Conservation (phyloP, 1,284 basidiomycete species). For the Trichosporon coremiiforme region DNA sequence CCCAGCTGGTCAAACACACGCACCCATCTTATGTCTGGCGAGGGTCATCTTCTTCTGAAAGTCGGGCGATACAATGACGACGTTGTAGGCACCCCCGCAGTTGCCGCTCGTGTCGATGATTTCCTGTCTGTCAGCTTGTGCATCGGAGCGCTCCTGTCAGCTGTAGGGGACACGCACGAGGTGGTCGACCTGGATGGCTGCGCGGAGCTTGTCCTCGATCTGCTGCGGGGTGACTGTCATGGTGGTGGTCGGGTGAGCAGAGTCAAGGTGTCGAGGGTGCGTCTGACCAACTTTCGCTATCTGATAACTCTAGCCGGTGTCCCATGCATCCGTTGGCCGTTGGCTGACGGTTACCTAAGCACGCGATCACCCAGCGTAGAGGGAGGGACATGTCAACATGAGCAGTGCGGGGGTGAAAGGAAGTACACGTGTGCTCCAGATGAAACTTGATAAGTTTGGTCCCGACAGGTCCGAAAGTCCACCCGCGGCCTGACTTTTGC, state of each 20-base stretch:
- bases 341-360: background rate
- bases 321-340: background rate
- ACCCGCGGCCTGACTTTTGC: constrained; percentile 23
- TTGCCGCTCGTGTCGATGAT: constrained; percentile 51
- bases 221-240: constrained; percentile 22
- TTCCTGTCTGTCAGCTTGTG: constrained; percentile 27
- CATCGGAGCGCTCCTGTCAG: background rate
- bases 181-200: constrained; percentile 26
- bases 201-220: constrained; percentile 33
- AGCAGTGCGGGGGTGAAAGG: background rate
- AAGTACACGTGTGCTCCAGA: background rate
- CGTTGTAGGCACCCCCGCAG: constrained; percentile 54
- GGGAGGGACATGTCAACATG: background rate
- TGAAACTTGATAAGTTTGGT: constrained; percentile 1
- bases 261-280: background rate
- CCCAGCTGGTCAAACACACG: constrained; percentile 25
- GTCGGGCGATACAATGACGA: constrained; percentile 52
- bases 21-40: constrained; percentile 54
- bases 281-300: background rate
- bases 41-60: constrained; percentile 55
- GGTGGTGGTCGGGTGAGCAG: background rate
- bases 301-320: constrained; percentile 20
- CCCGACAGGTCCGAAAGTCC: constrained; percentile 7
- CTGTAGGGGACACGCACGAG: background rate
- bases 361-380: background rate